Base-by-base conservation (phyloP, 2,329 filamentous ascomycete species). In the Microsporum canis region DNA sequence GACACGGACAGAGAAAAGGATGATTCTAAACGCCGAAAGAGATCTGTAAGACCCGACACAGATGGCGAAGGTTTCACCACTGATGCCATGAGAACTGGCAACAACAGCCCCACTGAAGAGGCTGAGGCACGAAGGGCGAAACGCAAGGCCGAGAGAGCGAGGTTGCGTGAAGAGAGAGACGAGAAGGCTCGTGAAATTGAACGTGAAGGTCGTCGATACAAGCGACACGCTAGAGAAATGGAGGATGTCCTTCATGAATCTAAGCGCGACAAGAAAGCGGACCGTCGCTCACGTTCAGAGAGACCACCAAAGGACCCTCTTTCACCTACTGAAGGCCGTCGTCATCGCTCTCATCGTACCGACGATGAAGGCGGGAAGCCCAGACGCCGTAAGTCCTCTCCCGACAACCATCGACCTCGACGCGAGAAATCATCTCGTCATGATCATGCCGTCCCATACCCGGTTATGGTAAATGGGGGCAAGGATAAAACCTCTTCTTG, bases 121-220 rank as follows among this genome's bases (percentile, higher is more conserved):
- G 83, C 85, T 14, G 86, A 88, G 70, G 83, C 81, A 27, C 81
- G 84, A 56, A 80, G 80, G 51, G 83, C 82, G 34, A 84, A 84
- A 61, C 83, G 86, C n/a, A 81, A 80, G 61, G 80, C 83, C 1
- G 80, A 78, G 58, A 80, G 80, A 58, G 65, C 70, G 14, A 70
- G 72, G 33, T 71, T 71, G 55, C 70, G 73, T 34, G 73, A 67
- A 8, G 68, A 71, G 1, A 70, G 72, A 14, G 73, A 75, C 39
- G 67, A 67, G 53, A 62, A 67, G 57, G 62, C 67, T 5, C 71
- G 70, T 4, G 72, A 74, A 60, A 68, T 67, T 0, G 72, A 76
- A 61, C 55, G 36, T 57, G 55, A 57, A 57, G 23, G 36, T 14
- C 55, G 55, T 12, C 73, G 75, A 31, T 75, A 77, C 62, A 72